Evolutionary conservation across 2,329 filamentous ascomycete genomes (phyloP).

Genomic region (Phialophora macrospora): DNA sequence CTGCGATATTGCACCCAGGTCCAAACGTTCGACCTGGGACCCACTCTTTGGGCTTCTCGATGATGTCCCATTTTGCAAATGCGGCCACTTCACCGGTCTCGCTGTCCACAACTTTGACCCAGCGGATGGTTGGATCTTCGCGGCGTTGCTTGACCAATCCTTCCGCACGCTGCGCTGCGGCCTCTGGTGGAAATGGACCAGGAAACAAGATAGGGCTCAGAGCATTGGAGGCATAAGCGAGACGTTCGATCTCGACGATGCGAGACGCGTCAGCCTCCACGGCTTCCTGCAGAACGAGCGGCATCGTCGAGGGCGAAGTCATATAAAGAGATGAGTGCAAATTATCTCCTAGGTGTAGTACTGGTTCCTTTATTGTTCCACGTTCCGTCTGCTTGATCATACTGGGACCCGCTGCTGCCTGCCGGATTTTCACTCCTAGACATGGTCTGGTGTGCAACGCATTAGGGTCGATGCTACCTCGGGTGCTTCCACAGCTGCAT

Average conservation of each 20-base stretch:
- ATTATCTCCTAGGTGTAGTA: neutral
- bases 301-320: constrained; percentile 19
- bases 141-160: constrained; percentile 45
- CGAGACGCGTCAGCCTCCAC: constrained; percentile 28
- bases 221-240: constrained; percentile 33
- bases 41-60: constrained; percentile 30
- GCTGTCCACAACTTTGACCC: constrained; percentile 55
- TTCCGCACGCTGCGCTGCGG: constrained; percentile 48
- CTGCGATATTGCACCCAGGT: constrained; percentile 52
- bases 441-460: neutral
- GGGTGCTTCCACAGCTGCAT: neutral
- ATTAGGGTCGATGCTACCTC: constrained; percentile 9
- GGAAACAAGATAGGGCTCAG: constrained; percentile 38
- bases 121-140: constrained; percentile 50
- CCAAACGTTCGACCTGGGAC: constrained; percentile 41
- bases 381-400: neutral
- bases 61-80: constrained; percentile 56
- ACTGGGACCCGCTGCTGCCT: constrained; percentile 6
- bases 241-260: constrained; percentile 28
- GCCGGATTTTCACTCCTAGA: neutral
- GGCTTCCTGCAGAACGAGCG: constrained; percentile 26
- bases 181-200: constrained; percentile 37
- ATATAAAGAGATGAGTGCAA: neutral
- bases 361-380: neutral
- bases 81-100: constrained; percentile 52